Evolutionary conservation across 768 basidiomycete genomes (phyloP).

Genomic region (Suillus occidentalis): DNA sequence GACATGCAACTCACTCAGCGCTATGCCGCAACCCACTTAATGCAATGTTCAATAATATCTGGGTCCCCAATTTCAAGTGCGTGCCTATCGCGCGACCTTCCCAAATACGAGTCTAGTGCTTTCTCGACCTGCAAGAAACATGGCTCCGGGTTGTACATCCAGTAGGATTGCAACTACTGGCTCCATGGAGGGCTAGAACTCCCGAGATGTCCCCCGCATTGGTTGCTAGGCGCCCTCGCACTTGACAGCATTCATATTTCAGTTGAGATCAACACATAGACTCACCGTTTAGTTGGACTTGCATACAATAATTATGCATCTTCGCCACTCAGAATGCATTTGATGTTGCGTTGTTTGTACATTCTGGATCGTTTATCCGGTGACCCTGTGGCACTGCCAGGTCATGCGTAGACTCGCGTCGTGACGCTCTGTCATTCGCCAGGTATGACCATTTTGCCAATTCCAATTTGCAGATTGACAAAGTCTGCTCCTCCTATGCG

Average conservation of each 20-base stretch:
- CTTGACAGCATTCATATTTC: background rate
- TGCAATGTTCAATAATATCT: background rate
- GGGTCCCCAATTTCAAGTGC: background rate
- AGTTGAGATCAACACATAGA: background rate
- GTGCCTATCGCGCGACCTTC: background rate
- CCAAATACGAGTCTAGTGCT: background rate
- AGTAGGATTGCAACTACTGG: background rate
- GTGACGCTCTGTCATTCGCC: background rate
- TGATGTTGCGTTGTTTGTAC: background rate
- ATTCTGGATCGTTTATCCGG: background rate
- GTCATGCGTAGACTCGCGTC: background rate
- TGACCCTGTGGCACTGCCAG: background rate
- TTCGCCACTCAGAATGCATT: constrained; percentile 26
- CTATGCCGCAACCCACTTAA: background rate
- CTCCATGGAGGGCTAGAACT: background rate
- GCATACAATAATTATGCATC: background rate
- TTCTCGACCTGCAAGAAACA: background rate
- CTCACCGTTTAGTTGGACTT: background rate
- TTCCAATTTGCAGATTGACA: background rate
- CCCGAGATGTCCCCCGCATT: background rate
- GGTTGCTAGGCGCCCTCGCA: background rate
- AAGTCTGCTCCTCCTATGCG: background rate
- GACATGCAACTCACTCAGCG: background rate
- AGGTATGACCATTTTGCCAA: background rate
- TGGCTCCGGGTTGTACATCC: background rate